These are phyloP conservation scores for Scutellaria minor DNA, from an alignment of 257 asterid species.

Conservation along the genomic window DNA sequence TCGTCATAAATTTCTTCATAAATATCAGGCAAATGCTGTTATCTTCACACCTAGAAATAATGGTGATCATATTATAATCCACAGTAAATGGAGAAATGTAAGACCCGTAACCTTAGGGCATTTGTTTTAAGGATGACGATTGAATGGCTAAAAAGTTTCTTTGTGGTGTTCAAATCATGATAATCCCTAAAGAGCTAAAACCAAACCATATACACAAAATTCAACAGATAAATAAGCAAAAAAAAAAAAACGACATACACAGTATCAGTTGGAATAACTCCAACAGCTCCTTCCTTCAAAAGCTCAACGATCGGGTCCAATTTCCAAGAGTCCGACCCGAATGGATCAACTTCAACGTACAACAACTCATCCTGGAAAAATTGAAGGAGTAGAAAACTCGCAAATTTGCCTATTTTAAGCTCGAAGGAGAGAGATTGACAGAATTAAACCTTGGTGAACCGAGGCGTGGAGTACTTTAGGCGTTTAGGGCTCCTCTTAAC, in stretches of 20 bases:
- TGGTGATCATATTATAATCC: neutral
- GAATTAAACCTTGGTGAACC: conserved; percentile 63
- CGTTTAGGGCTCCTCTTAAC: conserved; percentile 90
- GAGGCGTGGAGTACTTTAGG: conserved; percentile 84
- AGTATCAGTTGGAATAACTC: conserved; percentile 96
- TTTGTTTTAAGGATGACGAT: neutral
- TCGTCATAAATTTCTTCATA: neutral
- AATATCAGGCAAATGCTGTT: conserved; percentile 1
- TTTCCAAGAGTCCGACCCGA: conserved; percentile 86
- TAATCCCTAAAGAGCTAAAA: conserved; percentile 3
- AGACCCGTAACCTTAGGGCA: neutral
- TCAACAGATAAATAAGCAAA: neutral
- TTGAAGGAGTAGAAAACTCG: conserved; percentile 16
- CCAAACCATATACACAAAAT: neutral
- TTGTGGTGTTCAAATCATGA: neutral
- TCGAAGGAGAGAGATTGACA: neutral
- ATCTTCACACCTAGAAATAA: neutral
- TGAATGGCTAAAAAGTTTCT: neutral
- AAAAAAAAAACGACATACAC: conserved; percentile 49
- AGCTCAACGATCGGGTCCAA: conserved; percentile 80
- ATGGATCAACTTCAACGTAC: conserved; percentile 81
- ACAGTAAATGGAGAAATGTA: neutral
- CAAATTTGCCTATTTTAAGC: neutral
- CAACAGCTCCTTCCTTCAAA: conserved; percentile 88
- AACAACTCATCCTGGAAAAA: conserved; percentile 56